These are phyloP conservation scores for Pichia deserticola DNA, from an alignment of 805 yeast species.

Conservation along the genomic window DNA sequence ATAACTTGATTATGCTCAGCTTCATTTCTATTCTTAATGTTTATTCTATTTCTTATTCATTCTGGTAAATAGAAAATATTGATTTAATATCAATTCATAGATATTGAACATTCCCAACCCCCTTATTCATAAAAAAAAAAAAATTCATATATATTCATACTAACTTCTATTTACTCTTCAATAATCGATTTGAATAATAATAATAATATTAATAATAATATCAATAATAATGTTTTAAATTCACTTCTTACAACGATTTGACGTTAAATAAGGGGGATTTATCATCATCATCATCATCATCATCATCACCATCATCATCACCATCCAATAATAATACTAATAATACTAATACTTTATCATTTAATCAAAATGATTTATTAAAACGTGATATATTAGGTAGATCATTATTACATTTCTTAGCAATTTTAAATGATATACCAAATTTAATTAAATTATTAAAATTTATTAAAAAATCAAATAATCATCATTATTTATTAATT, in stretches of 20 bases:
- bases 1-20: too few relatives aligned
- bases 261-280: constrained; percentile 11
- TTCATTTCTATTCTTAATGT: too few relatives aligned
- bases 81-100: background rate
- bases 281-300: background rate
- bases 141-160: too few relatives aligned
- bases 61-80: too few relatives aligned
- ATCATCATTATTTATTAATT: constrained; percentile 37
- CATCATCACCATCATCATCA: too few relatives aligned
- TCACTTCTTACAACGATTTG: constrained; percentile 10
- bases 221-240: constrained; percentile 11
- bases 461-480: constrained; percentile 21
- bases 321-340: too few relatives aligned
- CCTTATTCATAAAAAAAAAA: background rate
- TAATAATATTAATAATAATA: background rate
- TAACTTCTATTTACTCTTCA: too few relatives aligned
- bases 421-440: constrained; percentile 42
- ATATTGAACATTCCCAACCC: background rate
- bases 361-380: constrained; percentile 33
- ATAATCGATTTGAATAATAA: background rate
- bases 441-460: constrained; percentile 39
- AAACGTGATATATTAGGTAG: constrained; percentile 65
- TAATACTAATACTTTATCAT: constrained; percentile 8
- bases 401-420: constrained; percentile 49
- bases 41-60: background rate